Conservation (phyloP, 1,284 basidiomycete genomes). For the Pholiota adiposa region DNA sequence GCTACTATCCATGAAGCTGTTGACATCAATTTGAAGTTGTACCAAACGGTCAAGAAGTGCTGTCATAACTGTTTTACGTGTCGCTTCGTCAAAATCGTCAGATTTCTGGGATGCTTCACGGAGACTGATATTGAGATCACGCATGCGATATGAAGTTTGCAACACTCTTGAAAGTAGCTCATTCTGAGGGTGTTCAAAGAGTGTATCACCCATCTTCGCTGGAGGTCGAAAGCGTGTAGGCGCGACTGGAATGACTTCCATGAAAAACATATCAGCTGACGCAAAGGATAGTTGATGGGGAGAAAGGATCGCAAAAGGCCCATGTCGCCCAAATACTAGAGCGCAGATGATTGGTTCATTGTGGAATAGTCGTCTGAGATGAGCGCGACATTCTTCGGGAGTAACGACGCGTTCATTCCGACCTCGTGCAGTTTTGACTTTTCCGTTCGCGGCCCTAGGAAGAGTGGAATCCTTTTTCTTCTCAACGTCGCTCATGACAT, state of each 20-base stretch:
- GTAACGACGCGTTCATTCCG: constrained; percentile 90
- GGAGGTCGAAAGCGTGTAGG: constrained; percentile 97
- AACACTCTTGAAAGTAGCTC: constrained; percentile 89
- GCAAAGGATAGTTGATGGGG: constrained; percentile 62
- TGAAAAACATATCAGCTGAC: constrained; percentile 96
- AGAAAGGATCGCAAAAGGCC: constrained; percentile 73
- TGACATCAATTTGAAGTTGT: constrained; percentile 94
- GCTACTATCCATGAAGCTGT: constrained; percentile 96
- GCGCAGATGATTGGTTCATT: constrained; percentile 86
- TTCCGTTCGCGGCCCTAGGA: constrained; percentile 78
- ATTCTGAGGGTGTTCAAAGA: constrained; percentile 98
- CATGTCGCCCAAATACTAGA: constrained; percentile 92
- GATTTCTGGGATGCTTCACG: constrained; percentile 65
- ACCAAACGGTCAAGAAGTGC: constrained; percentile 83
- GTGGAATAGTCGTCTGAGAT: constrained; percentile 87
- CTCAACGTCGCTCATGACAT: constrained; percentile 28
- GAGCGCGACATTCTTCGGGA: constrained; percentile 91
- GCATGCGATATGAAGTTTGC: constrained; percentile 80
- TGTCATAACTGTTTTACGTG: constrained; percentile 67
- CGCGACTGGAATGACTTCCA: constrained; percentile 90
- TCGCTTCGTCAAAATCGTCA: constrained; percentile 55
- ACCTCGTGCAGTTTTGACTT: constrained; percentile 74
- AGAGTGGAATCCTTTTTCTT: constrained; percentile 27
- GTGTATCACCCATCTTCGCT: constrained; percentile 88
- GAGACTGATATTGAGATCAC: constrained; percentile 78